These are phyloP conservation scores for Talaromyces sp. DNA, from an alignment of 2,329 filamentous ascomycete genomes.

Conservation along the genomic window DNA sequence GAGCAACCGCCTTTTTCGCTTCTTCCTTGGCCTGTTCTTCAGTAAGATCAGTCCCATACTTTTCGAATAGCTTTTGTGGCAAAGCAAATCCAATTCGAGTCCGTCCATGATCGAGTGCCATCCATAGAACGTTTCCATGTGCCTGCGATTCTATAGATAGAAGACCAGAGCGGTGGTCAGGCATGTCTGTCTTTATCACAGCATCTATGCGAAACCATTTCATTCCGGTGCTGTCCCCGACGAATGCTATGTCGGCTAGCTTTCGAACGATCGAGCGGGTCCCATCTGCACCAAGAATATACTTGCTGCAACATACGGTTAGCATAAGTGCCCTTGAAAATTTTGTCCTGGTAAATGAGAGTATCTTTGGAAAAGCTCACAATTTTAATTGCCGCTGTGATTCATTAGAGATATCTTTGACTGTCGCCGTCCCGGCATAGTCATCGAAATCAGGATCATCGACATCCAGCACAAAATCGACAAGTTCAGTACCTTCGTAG, in stretches of 20 bases:
- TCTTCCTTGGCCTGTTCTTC: constrained; percentile 1
- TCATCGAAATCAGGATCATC: neutral
- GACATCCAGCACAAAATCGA: neutral
- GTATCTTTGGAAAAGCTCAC: neutral
- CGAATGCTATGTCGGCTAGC: neutral
- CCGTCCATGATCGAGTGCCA: neutral
- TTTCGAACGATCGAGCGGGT: neutral
- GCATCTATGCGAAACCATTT: constrained; percentile 4
- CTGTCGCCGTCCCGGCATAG: neutral
- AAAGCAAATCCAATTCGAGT: constrained; percentile 1
- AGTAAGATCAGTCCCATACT: neutral
- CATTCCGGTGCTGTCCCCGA: neutral
- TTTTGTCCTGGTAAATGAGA: neutral
- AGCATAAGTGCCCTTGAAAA: neutral
- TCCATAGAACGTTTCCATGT: constrained; percentile 1
- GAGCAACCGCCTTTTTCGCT: neutral
- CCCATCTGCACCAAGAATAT: neutral
- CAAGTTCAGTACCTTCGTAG: neutral
- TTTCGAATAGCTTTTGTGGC: neutral
- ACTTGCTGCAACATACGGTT: neutral
- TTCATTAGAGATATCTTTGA: neutral
- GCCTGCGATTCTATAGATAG: neutral
- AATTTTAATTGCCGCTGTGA: neutral
- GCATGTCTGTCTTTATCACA: neutral
- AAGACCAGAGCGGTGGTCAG: neutral